Percentiles rank a stretch among this genome's conserved stretches.
phyloP scores from a whole-genome alignment of 805 yeast genomes.

The Cyberlindnera mrakii region DNA sequence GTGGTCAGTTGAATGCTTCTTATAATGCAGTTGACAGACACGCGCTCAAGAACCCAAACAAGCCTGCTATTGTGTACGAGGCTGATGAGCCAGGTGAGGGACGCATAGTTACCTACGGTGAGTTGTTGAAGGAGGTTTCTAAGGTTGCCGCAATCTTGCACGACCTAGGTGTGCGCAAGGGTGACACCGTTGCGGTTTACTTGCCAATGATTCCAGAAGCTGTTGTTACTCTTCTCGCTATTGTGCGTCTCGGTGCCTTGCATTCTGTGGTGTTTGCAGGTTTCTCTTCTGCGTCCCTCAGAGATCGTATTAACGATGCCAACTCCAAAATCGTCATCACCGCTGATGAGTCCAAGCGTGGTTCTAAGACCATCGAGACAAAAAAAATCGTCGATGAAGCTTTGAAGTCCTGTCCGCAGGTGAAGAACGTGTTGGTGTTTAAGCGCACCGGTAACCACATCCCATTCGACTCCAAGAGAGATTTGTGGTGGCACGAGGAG shows the following conservation, averaged over 20 bases:
- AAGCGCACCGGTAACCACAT: conserved; percentile 63
- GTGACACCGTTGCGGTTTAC: conserved; percentile 82
- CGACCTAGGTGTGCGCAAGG: conserved; percentile 64
- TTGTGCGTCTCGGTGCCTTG: conserved; percentile 74
- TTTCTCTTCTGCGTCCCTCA: conserved; percentile 83
- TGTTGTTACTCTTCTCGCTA: conserved; percentile 67
- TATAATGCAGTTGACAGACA: conserved; percentile 81
- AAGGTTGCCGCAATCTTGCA: conserved; percentile 65
- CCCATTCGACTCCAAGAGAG: conserved; percentile 49
- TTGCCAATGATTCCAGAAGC: conserved; percentile 87
- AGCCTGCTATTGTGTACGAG: conserved; percentile 72
- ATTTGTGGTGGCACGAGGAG: conserved; percentile 75
- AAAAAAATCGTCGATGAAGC: conserved; percentile 84
- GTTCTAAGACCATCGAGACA: conserved; percentile 75
- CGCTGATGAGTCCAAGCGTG: conserved; percentile 78
- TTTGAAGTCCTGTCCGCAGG: conserved; percentile 56
- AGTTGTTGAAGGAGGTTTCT: conserved; percentile 64
- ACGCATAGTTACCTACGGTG: conserved; percentile 58
- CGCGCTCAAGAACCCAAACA: conserved; percentile 64
- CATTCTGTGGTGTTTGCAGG: conserved; percentile 88
- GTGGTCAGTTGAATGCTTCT: conserved; percentile 74
- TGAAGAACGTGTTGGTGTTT: conserved; percentile 63
- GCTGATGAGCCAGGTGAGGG: conserved; percentile 73
- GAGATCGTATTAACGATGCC: conserved; percentile 85
- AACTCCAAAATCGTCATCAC: conserved; percentile 68